A percentile compares a stretch with the other conserved stretches of the same genome.
Evolutionary conservation across 1,284 basidiomycete genomes (phyloP).

Genomic region (Cryptococcus amylolentus): DNA sequence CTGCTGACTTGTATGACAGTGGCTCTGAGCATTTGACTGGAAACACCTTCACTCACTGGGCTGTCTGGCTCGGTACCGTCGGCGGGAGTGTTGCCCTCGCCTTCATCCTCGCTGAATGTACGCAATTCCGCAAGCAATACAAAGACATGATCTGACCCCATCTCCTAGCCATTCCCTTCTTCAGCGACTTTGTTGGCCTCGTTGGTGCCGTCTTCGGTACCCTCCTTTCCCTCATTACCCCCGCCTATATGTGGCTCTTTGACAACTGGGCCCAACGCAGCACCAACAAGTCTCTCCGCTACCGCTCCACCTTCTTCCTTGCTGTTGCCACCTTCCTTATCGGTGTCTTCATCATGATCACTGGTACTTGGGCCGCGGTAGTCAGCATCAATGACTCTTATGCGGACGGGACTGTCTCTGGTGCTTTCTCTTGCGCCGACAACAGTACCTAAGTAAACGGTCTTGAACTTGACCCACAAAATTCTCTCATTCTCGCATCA

Average conservation of each 20-base stretch:
- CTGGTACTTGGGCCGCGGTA: constrained; percentile 42
- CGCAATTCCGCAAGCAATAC: background rate
- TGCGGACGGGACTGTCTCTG: constrained; percentile 33
- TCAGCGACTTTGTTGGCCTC: constrained; percentile 26
- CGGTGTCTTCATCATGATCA: constrained; percentile 42
- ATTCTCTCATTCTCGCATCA: no score
- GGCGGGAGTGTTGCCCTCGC: constrained; percentile 49
- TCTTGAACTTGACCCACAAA: no score
- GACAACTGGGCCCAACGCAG: constrained; percentile 23
- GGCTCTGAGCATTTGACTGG: constrained; percentile 58
- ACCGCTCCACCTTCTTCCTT: constrained; percentile 16
- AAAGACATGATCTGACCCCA: background rate
- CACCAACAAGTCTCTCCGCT: constrained; percentile 15
- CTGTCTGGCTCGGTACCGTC: constrained; percentile 52
- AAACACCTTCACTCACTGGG: constrained; percentile 61
- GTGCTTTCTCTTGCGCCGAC: constrained; percentile 47
- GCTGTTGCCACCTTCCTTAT: constrained; percentile 35
- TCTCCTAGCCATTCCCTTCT: constrained; percentile 24
- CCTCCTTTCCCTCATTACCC: constrained; percentile 18
- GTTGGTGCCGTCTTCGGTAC: constrained; percentile 23
- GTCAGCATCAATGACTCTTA: constrained; percentile 43
- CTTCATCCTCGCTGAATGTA: constrained; percentile 57
- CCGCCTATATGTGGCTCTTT: constrained; percentile 25
- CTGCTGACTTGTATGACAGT: constrained; percentile 1
- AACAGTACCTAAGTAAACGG: constrained; percentile 10